A percentile compares a stretch with the other conserved stretches of the same genome.
phyloP scores from a whole-genome alignment of 768 basidiomycete genomes.

The Auriscalpium vulgare region DNA sequence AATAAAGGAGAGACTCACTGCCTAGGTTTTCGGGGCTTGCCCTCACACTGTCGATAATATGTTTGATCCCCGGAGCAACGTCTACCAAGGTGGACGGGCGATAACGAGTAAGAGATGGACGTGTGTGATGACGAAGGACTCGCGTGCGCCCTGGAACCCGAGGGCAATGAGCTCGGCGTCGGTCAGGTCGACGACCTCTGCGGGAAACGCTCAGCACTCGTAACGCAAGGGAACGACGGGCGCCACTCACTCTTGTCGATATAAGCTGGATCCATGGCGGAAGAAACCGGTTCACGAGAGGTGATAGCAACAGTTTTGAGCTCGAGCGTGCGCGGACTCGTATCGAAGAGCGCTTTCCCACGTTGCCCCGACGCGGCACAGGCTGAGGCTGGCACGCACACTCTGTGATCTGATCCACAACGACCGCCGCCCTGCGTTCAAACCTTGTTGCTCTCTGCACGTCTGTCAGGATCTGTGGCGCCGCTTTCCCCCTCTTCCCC shows the following conservation, averaged over 20 bases:
- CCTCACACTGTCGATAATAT: conserved; percentile 17
- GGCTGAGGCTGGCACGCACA: too few relatives aligned
- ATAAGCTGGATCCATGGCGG: conserved; percentile 16
- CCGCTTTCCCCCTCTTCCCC: too few relatives aligned
- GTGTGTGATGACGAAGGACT: conserved; percentile 12
- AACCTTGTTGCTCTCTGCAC: too few relatives aligned
- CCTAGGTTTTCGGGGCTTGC: conserved; percentile 16
- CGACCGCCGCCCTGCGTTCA: too few relatives aligned
- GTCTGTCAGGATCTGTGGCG: too few relatives aligned
- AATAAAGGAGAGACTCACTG: conserved; percentile 17
- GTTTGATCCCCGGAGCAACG: conserved; percentile 10
- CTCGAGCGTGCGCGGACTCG: too few relatives aligned
- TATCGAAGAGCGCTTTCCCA: too few relatives aligned
- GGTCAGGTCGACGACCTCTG: conserved; percentile 21
- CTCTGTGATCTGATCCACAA: too few relatives aligned
- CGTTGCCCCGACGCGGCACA: too few relatives aligned
- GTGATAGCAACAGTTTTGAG: background rate
- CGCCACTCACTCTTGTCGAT: conserved; percentile 22
- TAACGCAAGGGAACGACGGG: conserved; percentile 21
- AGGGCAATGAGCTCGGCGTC: conserved; percentile 9
- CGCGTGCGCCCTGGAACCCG: conserved; percentile 16
- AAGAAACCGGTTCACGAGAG: conserved; percentile 8
- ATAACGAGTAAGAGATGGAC: conserved; percentile 14
- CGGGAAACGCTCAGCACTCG: conserved; percentile 21
- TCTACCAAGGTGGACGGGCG: conserved; percentile 19